Evolutionary conservation across 495 filamentous ascomycete genomes (phyloP).

Genomic region (Aspergillus heteromorphus): DNA sequence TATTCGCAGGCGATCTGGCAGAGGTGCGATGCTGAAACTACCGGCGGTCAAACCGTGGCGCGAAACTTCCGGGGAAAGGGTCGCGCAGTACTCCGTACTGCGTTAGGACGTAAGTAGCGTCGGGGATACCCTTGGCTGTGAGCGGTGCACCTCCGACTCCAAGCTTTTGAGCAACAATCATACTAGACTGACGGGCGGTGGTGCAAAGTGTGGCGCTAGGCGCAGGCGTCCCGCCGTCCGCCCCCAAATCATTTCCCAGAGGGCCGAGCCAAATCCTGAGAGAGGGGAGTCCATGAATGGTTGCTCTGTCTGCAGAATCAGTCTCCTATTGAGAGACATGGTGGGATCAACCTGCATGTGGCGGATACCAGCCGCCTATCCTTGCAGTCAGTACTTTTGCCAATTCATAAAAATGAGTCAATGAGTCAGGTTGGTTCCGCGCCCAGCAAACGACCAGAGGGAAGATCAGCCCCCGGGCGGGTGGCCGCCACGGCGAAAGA

Average conservation of each 20-base stretch:
- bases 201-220: constrained; percentile 14
- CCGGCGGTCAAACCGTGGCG: constrained; percentile 7
- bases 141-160: not conserved
- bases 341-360: constrained; percentile 6
- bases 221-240: constrained; percentile 14
- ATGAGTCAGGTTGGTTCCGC: not conserved
- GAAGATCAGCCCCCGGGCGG: constrained; percentile 5
- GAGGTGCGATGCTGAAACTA: not conserved
- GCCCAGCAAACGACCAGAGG: constrained; percentile 1
- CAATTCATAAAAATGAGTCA: constrained; percentile 6
- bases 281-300: constrained; percentile 3
- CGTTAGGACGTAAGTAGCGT: no score
- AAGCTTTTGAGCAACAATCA: not conserved
- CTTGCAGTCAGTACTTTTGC: constrained; percentile 14
- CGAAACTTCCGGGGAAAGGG: constrained; percentile 9
- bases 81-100: not conserved
- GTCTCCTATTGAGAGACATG: constrained; percentile 3
- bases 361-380: constrained; percentile 7
- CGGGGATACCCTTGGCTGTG: not conserved
- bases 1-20: constrained; percentile 5
- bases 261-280: constrained; percentile 8
- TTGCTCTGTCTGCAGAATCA: constrained; percentile 9
- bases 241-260: constrained; percentile 11
- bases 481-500: not conserved
- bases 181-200: constrained; percentile 6